Conservation (phyloP, 192 early-diverging fungal species). For the Coemansia reversa region DNA sequence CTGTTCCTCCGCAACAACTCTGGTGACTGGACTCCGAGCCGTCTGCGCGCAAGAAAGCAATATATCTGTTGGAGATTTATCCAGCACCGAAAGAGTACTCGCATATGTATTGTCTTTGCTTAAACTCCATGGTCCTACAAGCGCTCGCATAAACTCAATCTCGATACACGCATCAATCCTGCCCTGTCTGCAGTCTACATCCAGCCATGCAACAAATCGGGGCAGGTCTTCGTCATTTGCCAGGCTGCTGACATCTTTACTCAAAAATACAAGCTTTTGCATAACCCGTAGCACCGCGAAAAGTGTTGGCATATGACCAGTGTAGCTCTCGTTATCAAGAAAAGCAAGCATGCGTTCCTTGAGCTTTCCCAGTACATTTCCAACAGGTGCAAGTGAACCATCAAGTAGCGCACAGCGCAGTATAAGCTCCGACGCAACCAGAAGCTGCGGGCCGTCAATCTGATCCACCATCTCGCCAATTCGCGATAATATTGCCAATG, state of each 20-base stretch:
- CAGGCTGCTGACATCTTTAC: not conserved
- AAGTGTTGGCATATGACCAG: constrained; percentile 37
- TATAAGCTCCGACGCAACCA: constrained; percentile 29
- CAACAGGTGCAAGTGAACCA: constrained; percentile 1
- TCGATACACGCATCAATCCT: constrained; percentile 32
- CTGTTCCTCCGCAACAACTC: constrained; percentile 44
- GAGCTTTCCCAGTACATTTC: constrained; percentile 6
- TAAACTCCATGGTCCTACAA: constrained; percentile 36
- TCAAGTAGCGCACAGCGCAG: constrained; percentile 9
- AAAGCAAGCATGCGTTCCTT: constrained; percentile 30
- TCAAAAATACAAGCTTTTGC: constrained; percentile 7
- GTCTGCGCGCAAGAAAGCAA: constrained; percentile 28
- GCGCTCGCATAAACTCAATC: constrained; percentile 20
- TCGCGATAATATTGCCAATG: not conserved
- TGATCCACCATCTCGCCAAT: constrained; percentile 7
- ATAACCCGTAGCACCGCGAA: constrained; percentile 27
- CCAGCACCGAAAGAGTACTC: constrained; percentile 18
- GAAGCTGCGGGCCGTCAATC: constrained; percentile 21
- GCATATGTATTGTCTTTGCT: not conserved
- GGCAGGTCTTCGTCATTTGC: constrained; percentile 35
- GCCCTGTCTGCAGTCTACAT: constrained; percentile 19
- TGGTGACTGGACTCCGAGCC: constrained; percentile 10
- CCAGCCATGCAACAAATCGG: constrained; percentile 45
- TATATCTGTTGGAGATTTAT: constrained; percentile 13
- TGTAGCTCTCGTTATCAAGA: constrained; percentile 22